A percentile compares a stretch with the other conserved stretches of the same genome.
These are phyloP conservation scores for Alternaria ethzedia DNA, from an alignment of 2,329 filamentous ascomycete species.

Conservation along the genomic window DNA sequence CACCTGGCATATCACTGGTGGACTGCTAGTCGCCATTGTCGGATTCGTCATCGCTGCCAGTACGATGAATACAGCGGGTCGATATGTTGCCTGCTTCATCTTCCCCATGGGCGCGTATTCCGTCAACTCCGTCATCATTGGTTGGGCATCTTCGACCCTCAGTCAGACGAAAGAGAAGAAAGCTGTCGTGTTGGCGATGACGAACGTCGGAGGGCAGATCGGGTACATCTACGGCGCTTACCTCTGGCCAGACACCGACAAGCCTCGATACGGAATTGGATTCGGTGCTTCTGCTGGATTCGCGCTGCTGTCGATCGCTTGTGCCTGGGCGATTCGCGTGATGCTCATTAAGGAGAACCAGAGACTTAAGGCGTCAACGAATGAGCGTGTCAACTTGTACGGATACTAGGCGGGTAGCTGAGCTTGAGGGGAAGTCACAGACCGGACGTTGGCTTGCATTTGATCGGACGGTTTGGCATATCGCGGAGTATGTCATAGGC, in stretches of 20 bases:
- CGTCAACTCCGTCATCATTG: constrained; percentile 41
- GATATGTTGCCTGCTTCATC: constrained; percentile 40
- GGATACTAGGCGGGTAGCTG: constrained; percentile 25
- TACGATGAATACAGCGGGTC: constrained; percentile 35
- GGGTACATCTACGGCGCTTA: constrained; percentile 41
- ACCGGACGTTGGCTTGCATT: background rate
- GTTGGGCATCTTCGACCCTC: constrained; percentile 37
- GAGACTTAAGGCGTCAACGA: constrained; percentile 28
- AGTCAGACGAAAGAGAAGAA: constrained; percentile 41
- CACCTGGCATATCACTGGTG: constrained; percentile 58
- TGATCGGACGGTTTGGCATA: background rate
- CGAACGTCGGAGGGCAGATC: constrained; percentile 36
- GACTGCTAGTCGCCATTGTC: constrained; percentile 50
- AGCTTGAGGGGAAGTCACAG: background rate
- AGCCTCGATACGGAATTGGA: constrained; percentile 34
- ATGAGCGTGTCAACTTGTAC: constrained; percentile 37
- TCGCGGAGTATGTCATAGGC: no score
- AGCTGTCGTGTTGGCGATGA: constrained; percentile 40
- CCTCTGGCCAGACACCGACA: constrained; percentile 33
- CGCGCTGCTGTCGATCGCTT: constrained; percentile 36
- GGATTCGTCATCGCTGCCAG: constrained; percentile 50
- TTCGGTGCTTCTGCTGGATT: constrained; percentile 39
- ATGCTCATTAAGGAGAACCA: constrained; percentile 39
- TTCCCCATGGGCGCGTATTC: constrained; percentile 40
- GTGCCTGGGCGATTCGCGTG: constrained; percentile 34